Evolutionary conservation across 2,329 filamentous ascomycete genomes (phyloP).

Genomic region (Chalaropsis ovoidea): DNA sequence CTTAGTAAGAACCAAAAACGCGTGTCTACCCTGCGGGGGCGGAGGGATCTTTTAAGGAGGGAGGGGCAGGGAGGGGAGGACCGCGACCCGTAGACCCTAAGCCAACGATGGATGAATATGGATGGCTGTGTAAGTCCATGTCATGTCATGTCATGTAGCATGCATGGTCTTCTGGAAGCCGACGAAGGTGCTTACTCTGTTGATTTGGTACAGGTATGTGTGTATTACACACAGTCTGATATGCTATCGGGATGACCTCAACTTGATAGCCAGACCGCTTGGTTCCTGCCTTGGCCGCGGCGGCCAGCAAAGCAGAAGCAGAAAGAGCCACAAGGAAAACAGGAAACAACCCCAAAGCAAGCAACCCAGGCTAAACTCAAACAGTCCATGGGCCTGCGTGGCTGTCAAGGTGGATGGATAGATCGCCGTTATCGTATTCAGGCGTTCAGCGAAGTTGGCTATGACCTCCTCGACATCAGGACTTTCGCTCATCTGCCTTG

Average conservation of each 20-base stretch:
- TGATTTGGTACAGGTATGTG: not conserved
- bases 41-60: not conserved
- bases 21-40: not conserved
- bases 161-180: not conserved
- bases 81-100: not conserved
- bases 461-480: not conserved
- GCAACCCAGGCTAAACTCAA: not conserved
- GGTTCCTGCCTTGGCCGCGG: not conserved
- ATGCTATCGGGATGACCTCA: not conserved
- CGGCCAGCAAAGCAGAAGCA: not conserved
- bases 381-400: not conserved
- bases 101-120: not conserved
- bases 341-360: constrained; percentile 1
- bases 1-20: not conserved
- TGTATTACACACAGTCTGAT: not conserved
- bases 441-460: not conserved
- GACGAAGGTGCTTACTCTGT: constrained; percentile 3
- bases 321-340: not conserved
- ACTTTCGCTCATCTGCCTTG: not conserved
- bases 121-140: not conserved
- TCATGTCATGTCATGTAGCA: not conserved
- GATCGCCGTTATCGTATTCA: not conserved
- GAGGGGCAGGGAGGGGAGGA: not conserved
- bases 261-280: not conserved
- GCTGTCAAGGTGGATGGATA: not conserved